Evolutionary conservation across 1,139 yeast species (phyloP).

Genomic region (Saccharomyces uvarum): DNA sequence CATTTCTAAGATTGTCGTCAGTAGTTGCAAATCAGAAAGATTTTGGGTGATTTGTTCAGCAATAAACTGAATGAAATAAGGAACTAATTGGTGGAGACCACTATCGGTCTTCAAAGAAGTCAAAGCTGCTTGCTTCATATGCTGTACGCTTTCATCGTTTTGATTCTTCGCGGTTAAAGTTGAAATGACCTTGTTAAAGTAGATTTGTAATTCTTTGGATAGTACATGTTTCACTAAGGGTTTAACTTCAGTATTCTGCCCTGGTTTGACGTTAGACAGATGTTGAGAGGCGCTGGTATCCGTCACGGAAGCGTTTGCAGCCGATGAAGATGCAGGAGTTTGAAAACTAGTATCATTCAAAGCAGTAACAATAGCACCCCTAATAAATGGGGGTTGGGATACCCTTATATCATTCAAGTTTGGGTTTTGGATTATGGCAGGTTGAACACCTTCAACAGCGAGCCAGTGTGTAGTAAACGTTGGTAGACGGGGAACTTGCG

Average conservation of each 20-base stretch:
- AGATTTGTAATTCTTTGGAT: slow-evolving; percentile 86
- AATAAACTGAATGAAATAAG: slow-evolving; percentile 90
- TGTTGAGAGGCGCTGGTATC: slow-evolving; percentile 23
- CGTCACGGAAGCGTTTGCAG: slow-evolving; percentile 8
- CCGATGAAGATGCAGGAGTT: slow-evolving; percentile 22
- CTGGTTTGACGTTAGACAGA: slow-evolving; percentile 36
- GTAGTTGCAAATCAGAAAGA: slow-evolving; percentile 60
- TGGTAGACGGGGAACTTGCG: slow-evolving; percentile 87
- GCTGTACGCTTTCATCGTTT: slow-evolving; percentile 41
- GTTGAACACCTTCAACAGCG: slow-evolving; percentile 98
- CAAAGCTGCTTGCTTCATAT: slow-evolving; percentile 68
- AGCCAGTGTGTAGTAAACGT: slow-evolving; percentile 97
- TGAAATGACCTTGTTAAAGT: slow-evolving; percentile 83
- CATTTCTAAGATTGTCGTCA: slow-evolving; percentile 87
- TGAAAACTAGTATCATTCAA: slow-evolving; percentile 33
- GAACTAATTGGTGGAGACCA: slow-evolving; percentile 92
- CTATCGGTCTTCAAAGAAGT: slow-evolving; percentile 84
- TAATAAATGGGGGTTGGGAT: slow-evolving; percentile 51
- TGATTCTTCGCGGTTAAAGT: slow-evolving; percentile 50
- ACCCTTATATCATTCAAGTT: slow-evolving; percentile 64
- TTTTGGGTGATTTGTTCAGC: slow-evolving; percentile 94
- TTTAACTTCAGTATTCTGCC: slow-evolving; percentile 64
- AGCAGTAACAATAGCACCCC: slow-evolving; percentile 62
- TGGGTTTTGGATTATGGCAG: slow-evolving; percentile 95
- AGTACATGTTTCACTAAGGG: slow-evolving; percentile 95